Evolutionary conservation across 305 asterid genomes (phyloP), one percentile per base, ranked within the genome.

Genomic region (Fraxinus dipetala): DNA sequence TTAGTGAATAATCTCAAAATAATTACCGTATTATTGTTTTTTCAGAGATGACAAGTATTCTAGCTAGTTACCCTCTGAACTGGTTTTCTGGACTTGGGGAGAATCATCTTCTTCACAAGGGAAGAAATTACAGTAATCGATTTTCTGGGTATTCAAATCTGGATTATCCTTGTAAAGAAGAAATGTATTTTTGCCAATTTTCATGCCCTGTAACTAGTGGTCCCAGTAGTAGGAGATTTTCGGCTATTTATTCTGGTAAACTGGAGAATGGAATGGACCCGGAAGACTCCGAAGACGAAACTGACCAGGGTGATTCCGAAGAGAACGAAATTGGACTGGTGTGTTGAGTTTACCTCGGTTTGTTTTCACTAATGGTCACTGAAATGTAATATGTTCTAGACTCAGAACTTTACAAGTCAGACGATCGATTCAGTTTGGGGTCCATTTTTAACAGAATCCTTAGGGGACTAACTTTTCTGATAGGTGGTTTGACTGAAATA

Each of bases 1-100:
- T 3, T 61, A 22, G 11, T 20, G 16, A 45, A 61, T 61, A 61
- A 20, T 61, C 32, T 61, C 72, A 22, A 22, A 61, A 24, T 61
- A 61, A 7, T 61, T 61, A 7, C 1, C 24, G 14, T 24, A 24
- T 24, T 7, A 61, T 61, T 67, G 14, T 11, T 67, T 20, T 70
- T 72, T 77, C 83, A 72, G 85, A 75, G 76, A 93, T 90, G 97
- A 85, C 92, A 78, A 89, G 90, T 85, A 89, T 91, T 82, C 83
- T 91, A 61, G 90, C 89, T 31, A 85, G 90, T 88, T 86, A 87
- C 72, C 91, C 89, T 83, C 89, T 91, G 45, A 78, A 88, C 38
- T 82, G 88, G 87, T 85, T 88, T 63, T 82, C 84, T 43, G 86
- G 86, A 4, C 85, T 86, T 7, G 87, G 85, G 32, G 90, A 88